phyloP scores from a whole-genome alignment of 352 stramenopile genomes.

The Globisporangium radiosum region DNA sequence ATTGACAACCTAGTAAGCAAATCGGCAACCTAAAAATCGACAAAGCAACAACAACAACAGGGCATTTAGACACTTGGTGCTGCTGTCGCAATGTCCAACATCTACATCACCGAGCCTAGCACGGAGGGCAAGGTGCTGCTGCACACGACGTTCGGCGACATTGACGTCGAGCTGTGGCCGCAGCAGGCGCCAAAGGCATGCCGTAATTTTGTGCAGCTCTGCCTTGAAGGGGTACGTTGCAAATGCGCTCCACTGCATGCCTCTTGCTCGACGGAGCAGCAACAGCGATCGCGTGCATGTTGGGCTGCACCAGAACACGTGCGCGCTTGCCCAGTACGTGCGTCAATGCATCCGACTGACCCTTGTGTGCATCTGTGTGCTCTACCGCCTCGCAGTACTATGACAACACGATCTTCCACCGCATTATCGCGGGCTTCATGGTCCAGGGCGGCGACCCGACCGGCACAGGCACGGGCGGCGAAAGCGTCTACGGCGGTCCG shows the following conservation, averaged over 20 bases:
- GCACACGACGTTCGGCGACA: constrained; percentile 94
- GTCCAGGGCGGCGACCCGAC: constrained; percentile 93
- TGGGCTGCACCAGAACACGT: no score
- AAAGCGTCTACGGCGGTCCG: constrained; percentile 64
- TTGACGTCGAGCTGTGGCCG: constrained; percentile 96
- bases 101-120: constrained; percentile 95
- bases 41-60: not conserved
- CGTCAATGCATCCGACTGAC: not conserved
- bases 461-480: constrained; percentile 74
- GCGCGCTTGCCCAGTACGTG: no score
- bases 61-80: no score
- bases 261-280: no score
- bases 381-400: constrained; percentile 75
- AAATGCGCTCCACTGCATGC: not conserved
- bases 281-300: no score
- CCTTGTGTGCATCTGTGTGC: constrained; percentile 2
- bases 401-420: constrained; percentile 94
- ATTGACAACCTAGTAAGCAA: no score
- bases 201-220: constrained; percentile 92
- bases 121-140: constrained; percentile 95
- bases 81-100: constrained; percentile 85
- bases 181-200: constrained; percentile 94
- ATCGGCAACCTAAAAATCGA: not conserved
- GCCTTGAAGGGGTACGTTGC: constrained; percentile 60
- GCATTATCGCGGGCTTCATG: constrained; percentile 93